phyloP scores from a whole-genome alignment of 768 basidiomycete genomes.

The Omphalotus guepiniiformis region DNA sequence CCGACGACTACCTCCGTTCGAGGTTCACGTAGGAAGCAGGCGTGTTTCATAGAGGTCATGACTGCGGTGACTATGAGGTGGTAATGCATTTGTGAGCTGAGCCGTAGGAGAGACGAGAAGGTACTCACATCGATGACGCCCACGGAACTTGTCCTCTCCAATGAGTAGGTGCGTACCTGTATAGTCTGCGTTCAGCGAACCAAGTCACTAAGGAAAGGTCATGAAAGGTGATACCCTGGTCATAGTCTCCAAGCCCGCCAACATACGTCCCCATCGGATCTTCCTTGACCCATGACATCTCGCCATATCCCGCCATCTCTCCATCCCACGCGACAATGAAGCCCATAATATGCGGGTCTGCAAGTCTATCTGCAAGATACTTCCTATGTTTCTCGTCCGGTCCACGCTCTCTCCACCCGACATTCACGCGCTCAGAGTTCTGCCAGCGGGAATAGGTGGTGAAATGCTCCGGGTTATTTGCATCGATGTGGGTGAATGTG shows the following conservation, averaged over 20 bases:
- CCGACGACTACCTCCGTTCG: constrained; percentile 37
- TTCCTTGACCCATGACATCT: constrained; percentile 45
- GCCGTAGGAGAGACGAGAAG: not conserved
- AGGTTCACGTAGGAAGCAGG: constrained; percentile 38
- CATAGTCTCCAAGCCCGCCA: constrained; percentile 11
- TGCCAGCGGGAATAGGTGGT: constrained; percentile 46
- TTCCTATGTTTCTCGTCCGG: constrained; percentile 37
- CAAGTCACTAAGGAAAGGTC: constrained; percentile 22
- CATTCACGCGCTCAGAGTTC: constrained; percentile 42
- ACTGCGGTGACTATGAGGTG: constrained; percentile 22
- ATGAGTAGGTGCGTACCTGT: constrained; percentile 41
- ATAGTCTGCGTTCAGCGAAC: constrained; percentile 17
- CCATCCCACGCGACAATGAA: constrained; percentile 47
- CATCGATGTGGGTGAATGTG: constrained; percentile 30
- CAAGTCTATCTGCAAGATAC: constrained; percentile 31
- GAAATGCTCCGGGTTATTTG: constrained; percentile 32
- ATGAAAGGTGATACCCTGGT: too few relatives aligned
- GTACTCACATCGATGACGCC: constrained; percentile 35
- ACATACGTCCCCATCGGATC: constrained; percentile 23
- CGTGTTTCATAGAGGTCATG: constrained; percentile 36
- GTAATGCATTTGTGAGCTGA: not conserved
- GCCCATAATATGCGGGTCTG: constrained; percentile 35
- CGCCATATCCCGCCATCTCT: constrained; percentile 39
- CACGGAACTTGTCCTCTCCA: constrained; percentile 44
- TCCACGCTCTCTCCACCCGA: constrained; percentile 43